Conservation (phyloP, 306 rosid genomes). For the Cicer bijugum region DNA sequence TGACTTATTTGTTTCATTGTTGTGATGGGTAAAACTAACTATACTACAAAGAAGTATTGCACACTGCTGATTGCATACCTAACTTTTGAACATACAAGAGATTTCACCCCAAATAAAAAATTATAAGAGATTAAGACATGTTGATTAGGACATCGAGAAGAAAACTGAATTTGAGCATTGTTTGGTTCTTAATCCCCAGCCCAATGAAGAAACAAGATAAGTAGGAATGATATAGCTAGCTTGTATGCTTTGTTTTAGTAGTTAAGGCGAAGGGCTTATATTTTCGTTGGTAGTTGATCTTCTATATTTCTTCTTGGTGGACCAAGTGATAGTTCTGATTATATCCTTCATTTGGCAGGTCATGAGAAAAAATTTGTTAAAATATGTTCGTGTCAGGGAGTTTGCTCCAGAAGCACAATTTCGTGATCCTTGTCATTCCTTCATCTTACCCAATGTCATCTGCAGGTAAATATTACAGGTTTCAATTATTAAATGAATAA, state of each 20-base stretch:
- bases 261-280: conserved; percentile 4
- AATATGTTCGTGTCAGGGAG: conserved; percentile 73
- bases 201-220: conserved; percentile 24
- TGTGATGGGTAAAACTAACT: background rate
- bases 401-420: conserved; percentile 94
- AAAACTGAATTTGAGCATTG: conserved; percentile 21
- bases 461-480: conserved; percentile 8
- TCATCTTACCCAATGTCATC: conserved; percentile 69
- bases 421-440: conserved; percentile 60
- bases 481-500: background rate
- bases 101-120: conserved; percentile 3
- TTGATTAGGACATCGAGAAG: conserved; percentile 27
- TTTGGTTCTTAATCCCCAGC: conserved; percentile 3
- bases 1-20: background rate
- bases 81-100: background rate
- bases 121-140: conserved; percentile 33
- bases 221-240: conserved; percentile 1
- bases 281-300: conserved; percentile 15
- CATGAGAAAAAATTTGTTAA: conserved; percentile 80
- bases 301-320: conserved; percentile 33
- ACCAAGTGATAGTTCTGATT: conserved; percentile 43
- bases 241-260: conserved; percentile 17
- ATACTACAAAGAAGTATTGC: conserved; percentile 10
- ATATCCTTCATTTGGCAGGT: conserved; percentile 61
- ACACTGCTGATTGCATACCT: conserved; percentile 12